Evolutionary conservation across 2,329 filamentous ascomycete species (phyloP), one percentile per base, ranked within the genome.

Genomic region (Fusarium beomiforme): DNA sequence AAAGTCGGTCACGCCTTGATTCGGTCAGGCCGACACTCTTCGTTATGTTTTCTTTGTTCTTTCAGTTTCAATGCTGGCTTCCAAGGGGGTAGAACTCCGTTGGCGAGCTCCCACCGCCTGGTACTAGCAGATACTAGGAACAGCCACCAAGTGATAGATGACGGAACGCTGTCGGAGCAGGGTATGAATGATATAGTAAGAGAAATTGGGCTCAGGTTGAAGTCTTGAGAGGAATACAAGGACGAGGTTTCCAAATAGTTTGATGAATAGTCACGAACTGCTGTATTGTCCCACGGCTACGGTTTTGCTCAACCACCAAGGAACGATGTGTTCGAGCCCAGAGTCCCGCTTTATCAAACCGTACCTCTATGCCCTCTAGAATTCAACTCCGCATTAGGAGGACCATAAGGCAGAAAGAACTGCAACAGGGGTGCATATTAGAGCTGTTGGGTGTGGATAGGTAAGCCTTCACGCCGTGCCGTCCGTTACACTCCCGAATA

Each of bases 81-180:
- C 59, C 64, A 62, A 69, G 60, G 71, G 60, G 65, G 59, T 34
- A 57, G 55, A 59, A 42, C 50, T 67, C 54, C 64, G 70, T 69
- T 74, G 58, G 74, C 54, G 63, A 74, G 67, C 64, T 66, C 55
- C 75, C 73, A 77, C 75, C 73, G 73, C 73, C 71, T 71, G 67
- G 61, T 69, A 51, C 59, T 63, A 61, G 58, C 54, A 63, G 58
- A 70, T 69, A 66, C 62, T 67, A 70, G 58, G 51, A 54, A 60
- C 65, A 76, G 75, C 75, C 74, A 77, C 75, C 54, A 75, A 75
- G 62, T 77, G 75, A 77, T 67, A 77, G 69, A 74, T 77, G 73
- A 77, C 73, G 36, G 68, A 50, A 67, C 72, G 51, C 56, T 33
- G 54, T 58, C 42, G 63, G 50, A 63, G 23, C 55, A 64, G 66